phyloP scores from a whole-genome alignment of 768 basidiomycete species.

The Coprinellus micaceus region DNA sequence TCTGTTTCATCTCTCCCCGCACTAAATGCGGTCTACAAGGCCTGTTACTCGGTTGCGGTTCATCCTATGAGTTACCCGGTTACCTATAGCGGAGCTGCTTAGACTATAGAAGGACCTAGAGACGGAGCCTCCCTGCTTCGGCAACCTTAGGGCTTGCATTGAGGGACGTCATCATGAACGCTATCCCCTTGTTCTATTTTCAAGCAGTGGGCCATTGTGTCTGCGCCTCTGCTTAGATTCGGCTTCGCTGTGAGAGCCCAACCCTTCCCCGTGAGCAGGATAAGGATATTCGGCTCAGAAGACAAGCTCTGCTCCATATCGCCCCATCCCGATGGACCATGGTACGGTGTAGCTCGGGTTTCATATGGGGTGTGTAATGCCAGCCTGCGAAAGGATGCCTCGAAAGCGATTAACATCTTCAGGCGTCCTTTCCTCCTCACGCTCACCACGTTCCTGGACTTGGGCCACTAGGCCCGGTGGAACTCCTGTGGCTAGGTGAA shows the following conservation, averaged over 20 bases:
- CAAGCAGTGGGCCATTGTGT: conserved; percentile 73
- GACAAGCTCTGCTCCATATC: conserved; percentile 60
- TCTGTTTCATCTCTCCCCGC: conserved; percentile 79
- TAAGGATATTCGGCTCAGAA: conserved; percentile 42
- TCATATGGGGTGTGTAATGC: conserved; percentile 59
- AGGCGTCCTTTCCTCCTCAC: conserved; percentile 72
- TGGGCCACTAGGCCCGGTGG: conserved; percentile 62
- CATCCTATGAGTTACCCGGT: too few relatives aligned
- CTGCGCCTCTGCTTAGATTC: conserved; percentile 76
- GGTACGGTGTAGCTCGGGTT: conserved; percentile 73
- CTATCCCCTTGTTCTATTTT: conserved; percentile 78
- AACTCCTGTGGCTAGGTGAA: conserved; percentile 54
- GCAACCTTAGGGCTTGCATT: conserved; percentile 79
- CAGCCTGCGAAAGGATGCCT: conserved; percentile 4
- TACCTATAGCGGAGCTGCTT: too few relatives aligned
- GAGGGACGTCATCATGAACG: conserved; percentile 79
- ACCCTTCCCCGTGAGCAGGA: conserved; percentile 52
- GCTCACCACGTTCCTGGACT: conserved; percentile 62
- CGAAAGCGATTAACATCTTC: too few relatives aligned
- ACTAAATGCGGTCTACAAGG: conserved; percentile 58
- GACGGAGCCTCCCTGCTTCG: conserved; percentile 64
- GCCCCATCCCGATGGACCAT: conserved; percentile 56
- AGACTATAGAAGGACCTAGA: neutral
- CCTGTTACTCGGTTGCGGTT: conserved; percentile 81
- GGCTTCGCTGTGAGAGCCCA: conserved; percentile 79